These are phyloP conservation scores for Fusarium tanahbumbuense DNA, from an alignment of 2,329 filamentous ascomycete genomes.

Conservation along the genomic window DNA sequence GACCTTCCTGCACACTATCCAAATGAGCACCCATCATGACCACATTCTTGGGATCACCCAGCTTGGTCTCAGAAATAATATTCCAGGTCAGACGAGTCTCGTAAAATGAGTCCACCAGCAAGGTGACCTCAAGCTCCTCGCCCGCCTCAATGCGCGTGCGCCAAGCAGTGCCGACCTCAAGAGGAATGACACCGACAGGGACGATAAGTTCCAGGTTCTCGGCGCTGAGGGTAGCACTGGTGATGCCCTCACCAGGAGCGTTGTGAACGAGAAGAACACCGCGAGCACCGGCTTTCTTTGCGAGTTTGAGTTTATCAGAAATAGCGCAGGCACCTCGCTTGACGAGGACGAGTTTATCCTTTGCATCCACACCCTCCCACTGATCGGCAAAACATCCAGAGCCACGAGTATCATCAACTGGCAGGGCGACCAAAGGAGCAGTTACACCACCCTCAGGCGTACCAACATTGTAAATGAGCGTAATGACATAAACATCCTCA, in stretches of 20 bases:
- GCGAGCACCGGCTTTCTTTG: slow-evolving; percentile 56
- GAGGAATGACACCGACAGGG: slow-evolving; percentile 53
- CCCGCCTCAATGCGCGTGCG: slow-evolving; percentile 48
- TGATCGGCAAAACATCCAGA: slow-evolving; percentile 57
- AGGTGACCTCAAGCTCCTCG: slow-evolving; percentile 50
- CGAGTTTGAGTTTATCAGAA: slow-evolving; percentile 58
- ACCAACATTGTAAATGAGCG: slow-evolving; percentile 60
- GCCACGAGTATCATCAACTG: slow-evolving; percentile 53
- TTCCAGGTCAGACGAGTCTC: slow-evolving; percentile 56
- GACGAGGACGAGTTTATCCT: slow-evolving; percentile 58
- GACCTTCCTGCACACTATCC: slow-evolving; percentile 55
- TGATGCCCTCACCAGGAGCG: slow-evolving; percentile 55
- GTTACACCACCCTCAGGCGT: slow-evolving; percentile 56
- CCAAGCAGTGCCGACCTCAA: slow-evolving; percentile 54
- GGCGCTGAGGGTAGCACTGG: slow-evolving; percentile 65
- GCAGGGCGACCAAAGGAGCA: slow-evolving; percentile 52
- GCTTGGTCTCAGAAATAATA: slow-evolving; percentile 57
- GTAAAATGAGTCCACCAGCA: slow-evolving; percentile 53
- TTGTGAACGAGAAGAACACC: slow-evolving; percentile 72
- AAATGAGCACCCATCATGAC: slow-evolving; percentile 57
- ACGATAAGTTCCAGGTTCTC: slow-evolving; percentile 52
- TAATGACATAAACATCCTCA: slow-evolving; percentile 56
- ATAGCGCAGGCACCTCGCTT: slow-evolving; percentile 59
- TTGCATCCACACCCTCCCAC: slow-evolving; percentile 58
- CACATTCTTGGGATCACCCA: slow-evolving; percentile 57